Percentiles rank a stretch among this genome's conserved stretches.
Evolutionary conservation across 1,139 yeast genomes (phyloP).

Genomic region (Suhomyces terraborum): DNA sequence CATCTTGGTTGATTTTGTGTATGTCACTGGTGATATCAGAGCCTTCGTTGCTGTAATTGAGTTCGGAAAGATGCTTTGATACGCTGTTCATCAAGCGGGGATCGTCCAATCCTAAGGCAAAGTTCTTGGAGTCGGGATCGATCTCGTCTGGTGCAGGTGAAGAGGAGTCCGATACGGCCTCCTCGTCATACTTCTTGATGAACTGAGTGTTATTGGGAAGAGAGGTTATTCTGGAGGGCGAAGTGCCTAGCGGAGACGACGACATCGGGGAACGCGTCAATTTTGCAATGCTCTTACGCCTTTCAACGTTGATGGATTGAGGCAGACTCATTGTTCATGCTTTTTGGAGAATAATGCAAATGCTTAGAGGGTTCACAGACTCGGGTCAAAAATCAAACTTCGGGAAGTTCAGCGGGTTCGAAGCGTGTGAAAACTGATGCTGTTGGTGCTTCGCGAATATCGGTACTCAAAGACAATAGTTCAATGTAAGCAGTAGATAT

Average conservation of each 20-base stretch:
- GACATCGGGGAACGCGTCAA: constrained; percentile 19
- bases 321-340: constrained; percentile 12
- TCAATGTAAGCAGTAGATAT: no score
- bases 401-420: no score
- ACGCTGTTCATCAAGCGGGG: constrained; percentile 29
- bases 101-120: constrained; percentile 28
- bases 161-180: constrained; percentile 14
- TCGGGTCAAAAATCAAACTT: no score
- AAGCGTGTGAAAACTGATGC: no score
- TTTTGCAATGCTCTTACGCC: constrained; percentile 17
- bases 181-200: constrained; percentile 10
- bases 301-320: constrained; percentile 8
- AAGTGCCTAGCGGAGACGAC: constrained; percentile 13
- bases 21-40: constrained; percentile 29
- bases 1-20: constrained; percentile 18
- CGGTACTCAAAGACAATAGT: no score
- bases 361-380: no score
- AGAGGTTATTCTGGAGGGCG: constrained; percentile 10
- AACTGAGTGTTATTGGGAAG: constrained; percentile 11
- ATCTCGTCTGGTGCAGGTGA: constrained; percentile 11
- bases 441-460: no score
- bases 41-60: constrained; percentile 20
- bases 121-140: constrained; percentile 17
- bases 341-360: no score
- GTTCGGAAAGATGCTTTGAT: constrained; percentile 32